These are phyloP conservation scores for Sugiyamaella grinbergsii DNA, from an alignment of 1,139 yeast species.

Conservation along the genomic window DNA sequence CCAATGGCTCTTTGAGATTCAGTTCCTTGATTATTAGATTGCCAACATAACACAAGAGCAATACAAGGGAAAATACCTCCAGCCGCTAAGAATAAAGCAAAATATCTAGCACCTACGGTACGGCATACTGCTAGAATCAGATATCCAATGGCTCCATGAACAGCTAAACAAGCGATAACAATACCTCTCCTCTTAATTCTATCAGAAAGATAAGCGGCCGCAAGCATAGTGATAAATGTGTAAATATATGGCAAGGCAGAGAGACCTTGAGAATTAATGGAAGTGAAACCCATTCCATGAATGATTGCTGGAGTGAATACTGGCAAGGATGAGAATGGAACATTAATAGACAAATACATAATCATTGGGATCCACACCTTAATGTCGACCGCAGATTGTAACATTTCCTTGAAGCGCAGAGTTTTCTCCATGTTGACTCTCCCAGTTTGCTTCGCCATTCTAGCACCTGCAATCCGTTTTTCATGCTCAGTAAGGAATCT, in stretches of 20 bases:
- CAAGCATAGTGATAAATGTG: constrained; percentile 31
- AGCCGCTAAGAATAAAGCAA: constrained; percentile 40
- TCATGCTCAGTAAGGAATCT: constrained; percentile 35
- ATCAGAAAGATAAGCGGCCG: constrained; percentile 33
- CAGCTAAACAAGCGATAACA: constrained; percentile 32
- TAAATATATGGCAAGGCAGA: constrained; percentile 38
- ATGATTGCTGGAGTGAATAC: constrained; percentile 37
- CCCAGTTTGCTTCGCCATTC: constrained; percentile 36
- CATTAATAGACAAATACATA: constrained; percentile 39
- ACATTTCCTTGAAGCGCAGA: constrained; percentile 27
- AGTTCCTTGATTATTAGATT: constrained; percentile 40
- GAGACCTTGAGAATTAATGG: constrained; percentile 36
- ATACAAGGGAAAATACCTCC: constrained; percentile 41
- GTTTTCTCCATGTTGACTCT: constrained; percentile 24
- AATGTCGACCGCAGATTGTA: constrained; percentile 29
- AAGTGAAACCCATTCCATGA: constrained; percentile 36
- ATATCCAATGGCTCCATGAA: constrained; percentile 38
- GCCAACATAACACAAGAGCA: constrained; percentile 39
- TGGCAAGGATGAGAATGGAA: constrained; percentile 38
- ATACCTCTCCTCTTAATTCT: constrained; percentile 35
- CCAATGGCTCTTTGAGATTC: constrained; percentile 39
- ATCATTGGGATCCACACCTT: constrained; percentile 32
- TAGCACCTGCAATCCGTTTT: constrained; percentile 35
- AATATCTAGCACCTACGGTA: constrained; percentile 35
- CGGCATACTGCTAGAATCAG: constrained; percentile 36